A percentile compares a stretch with the other conserved stretches of the same genome.
These are phyloP conservation scores for Zoysia pacifica DNA, from an alignment of 176 grass and related monocot genomes.

Conservation along the genomic window DNA sequence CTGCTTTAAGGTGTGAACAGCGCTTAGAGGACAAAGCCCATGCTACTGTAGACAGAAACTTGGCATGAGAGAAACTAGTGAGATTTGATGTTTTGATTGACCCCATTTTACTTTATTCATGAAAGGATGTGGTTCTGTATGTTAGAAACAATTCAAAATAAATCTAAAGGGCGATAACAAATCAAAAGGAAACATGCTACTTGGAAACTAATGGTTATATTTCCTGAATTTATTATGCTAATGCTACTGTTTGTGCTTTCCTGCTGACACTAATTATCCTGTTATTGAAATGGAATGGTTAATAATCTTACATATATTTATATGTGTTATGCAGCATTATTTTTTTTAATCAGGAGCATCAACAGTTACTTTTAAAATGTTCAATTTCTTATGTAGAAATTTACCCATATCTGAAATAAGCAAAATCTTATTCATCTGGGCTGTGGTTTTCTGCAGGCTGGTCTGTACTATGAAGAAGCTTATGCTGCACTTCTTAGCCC, in stretches of 20 bases:
- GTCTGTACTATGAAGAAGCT: conserved; percentile 72
- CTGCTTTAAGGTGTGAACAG: not conserved
- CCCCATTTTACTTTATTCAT: not conserved
- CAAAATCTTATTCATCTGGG: not conserved
- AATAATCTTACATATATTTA: conserved; percentile 7
- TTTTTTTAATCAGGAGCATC: not conserved
- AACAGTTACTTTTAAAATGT: not conserved
- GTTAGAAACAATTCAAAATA: not conserved
- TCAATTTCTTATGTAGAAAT: not conserved
- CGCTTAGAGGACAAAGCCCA: not conserved
- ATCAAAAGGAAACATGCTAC: not conserved
- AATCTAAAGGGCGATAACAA: not conserved
- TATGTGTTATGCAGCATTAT: not conserved
- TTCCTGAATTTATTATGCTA: conserved; percentile 6
- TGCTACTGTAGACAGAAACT: not conserved
- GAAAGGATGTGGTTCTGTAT: not conserved
- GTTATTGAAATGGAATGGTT: not conserved
- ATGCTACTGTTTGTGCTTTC: not conserved
- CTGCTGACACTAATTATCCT: not conserved
- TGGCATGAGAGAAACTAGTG: not conserved
- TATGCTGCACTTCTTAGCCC: conserved; percentile 49
- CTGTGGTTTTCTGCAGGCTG: conserved; percentile 55
- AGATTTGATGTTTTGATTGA: not conserved
- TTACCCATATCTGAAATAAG: not conserved
- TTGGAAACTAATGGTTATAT: not conserved